Evolutionary conservation across 1,284 basidiomycete genomes (phyloP), one percentile per base, ranked within the genome.

Genomic region (Papiliotrema laurentii): DNA sequence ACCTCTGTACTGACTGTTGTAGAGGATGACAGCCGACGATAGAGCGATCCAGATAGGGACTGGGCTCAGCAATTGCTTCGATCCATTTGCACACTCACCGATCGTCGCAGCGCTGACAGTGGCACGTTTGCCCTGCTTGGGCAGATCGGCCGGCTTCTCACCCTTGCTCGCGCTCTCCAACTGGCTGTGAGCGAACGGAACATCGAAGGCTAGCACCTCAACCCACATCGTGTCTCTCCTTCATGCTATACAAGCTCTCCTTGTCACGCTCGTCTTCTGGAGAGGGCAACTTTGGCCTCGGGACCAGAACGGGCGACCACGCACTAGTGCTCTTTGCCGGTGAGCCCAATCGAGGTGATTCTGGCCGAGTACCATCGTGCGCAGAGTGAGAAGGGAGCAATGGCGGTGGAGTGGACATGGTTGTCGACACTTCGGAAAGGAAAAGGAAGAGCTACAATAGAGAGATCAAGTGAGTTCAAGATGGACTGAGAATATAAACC

Each of bases 11-110:
- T 26, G 40, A 69, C 69, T 93, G 81, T 97, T 97, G 81, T 94
- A 96, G 54, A 96, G 85, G 75, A 97, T 97, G 64, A 97, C 92
- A 5, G 84, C 73, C 4, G 88, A 89, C 46, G 85, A 87, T 56
- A 96, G 83, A 10, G 83, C 76, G 61, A 97, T 97, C 92, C 71
- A 73, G 36, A 73, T 69, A 1, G 71, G 71, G 28, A 73, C 71
- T 73, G 41, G 14, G 19, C 4, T 14, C 46, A 19, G 45, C 46
- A 28, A 33, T 21, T 40, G 4, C 16, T 38, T 16, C 28, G 13
- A 31, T 24, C 24, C 14, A 19, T 37, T 19, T 4, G 16, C 30
- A 31, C 10, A 31, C 61, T 45, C 24, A 63, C 61, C 63, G 47
- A 66, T 66, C 9, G 56, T 41, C n/a, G 59, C 56, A 9, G 63